Conservation (phyloP, 148 eudicot species). For the Silene latifolia region DNA sequence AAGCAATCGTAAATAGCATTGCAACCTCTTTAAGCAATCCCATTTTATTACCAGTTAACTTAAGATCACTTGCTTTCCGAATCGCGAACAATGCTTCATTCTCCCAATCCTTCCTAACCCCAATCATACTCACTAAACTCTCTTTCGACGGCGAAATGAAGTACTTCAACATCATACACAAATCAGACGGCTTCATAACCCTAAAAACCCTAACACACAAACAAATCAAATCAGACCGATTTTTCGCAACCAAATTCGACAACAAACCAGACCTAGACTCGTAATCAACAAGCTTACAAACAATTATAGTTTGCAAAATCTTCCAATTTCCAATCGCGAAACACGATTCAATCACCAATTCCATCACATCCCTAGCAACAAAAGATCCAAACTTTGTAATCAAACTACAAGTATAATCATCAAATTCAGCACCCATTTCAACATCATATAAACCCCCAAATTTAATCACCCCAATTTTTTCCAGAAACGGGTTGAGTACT, state of each 20-base stretch:
- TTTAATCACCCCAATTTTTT: constrained; percentile 19
- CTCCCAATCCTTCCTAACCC: constrained; percentile 75
- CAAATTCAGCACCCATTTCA: constrained; percentile 1
- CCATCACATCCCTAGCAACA: constrained; percentile 56
- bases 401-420: constrained; percentile 28
- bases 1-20: constrained; percentile 64
- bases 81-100: constrained; percentile 49
- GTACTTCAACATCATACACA: constrained; percentile 52
- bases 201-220: constrained; percentile 49
- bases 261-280: constrained; percentile 40
- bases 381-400: constrained; percentile 50
- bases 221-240: constrained; percentile 57
- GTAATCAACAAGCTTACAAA: constrained; percentile 45
- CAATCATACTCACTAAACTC: constrained; percentile 38
- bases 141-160: constrained; percentile 46
- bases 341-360: constrained; percentile 64
- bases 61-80: constrained; percentile 33
- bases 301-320: constrained; percentile 45
- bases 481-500: constrained; percentile 34
- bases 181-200: constrained; percentile 47
- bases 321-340: constrained; percentile 48
- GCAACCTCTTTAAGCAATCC: constrained; percentile 61
- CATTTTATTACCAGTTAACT: constrained; percentile 29
- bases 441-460: constrained; percentile 26
- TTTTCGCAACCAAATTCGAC: constrained; percentile 37